Evolutionary conservation across 2,329 filamentous ascomycete genomes (phyloP), one percentile per base, ranked within the genome.

Genomic region (Alternaria novae-zelandiae): DNA sequence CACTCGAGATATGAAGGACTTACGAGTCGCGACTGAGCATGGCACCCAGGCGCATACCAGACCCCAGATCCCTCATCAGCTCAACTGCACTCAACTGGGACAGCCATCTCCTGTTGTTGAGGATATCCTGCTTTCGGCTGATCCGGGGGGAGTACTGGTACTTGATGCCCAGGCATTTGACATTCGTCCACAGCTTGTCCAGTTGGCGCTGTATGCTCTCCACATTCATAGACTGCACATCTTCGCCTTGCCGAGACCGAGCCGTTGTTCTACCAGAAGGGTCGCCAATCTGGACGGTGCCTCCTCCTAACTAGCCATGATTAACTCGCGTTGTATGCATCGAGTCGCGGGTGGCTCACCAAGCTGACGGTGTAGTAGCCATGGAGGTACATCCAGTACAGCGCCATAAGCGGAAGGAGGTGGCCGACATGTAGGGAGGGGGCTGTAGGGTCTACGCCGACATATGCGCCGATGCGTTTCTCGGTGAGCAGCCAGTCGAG

Each of bases 1-100:
- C 5, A 8, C 17, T 21, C 5, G 12, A 15, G 8, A 15, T 1
- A 13, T 8, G 9, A 51, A 88, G 13, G 8, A 63, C 91, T 85
- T 80, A 93, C 90, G 92, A 96, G 66, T 98, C 95, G 73, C 93
- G 89, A 56, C 90, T 89, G 63, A 99, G 85, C 92, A 99, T 94
- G 4, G 94, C 87, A 1, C 95, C 94, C 54, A 99, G 82, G 62
- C 95, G 86, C 77, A 93, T 88, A 49, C 89, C 86, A 30, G 86
- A 86, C 3, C 94, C 96, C 28, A 97, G 82, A 60, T 90, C 86
- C 75, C 88, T 87, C 69, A 96, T 83, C 55, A 97, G 87, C 49
- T 97, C 91, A 53, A 93, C 83, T 47, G 97, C 84, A 1, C 89
- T 85, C 46, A 92, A 81, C 43, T 86, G 88, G 69, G 91, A 88